Percentiles rank a stretch among this genome's conserved stretches.
phyloP scores from a whole-genome alignment of 345 rosid species.

The Citrus sp. region DNA sequence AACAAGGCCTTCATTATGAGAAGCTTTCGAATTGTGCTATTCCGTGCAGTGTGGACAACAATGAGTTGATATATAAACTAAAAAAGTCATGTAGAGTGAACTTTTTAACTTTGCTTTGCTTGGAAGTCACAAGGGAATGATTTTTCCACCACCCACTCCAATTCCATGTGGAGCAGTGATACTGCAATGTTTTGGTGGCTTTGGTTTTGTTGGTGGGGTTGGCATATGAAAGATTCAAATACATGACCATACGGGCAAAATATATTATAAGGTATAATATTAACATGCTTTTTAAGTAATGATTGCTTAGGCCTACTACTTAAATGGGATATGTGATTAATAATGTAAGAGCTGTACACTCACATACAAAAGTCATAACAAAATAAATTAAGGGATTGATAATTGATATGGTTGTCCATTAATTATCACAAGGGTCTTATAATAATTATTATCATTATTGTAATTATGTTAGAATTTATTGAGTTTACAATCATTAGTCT shows the following conservation, averaged over 20 bases:
- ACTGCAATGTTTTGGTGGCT: neutral
- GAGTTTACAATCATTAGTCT: too few species aligned
- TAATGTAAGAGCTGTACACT: neutral
- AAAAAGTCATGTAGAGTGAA: neutral
- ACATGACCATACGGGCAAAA: neutral
- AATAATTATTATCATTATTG: too few species aligned
- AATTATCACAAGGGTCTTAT: too few species aligned
- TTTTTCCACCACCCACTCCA: neutral
- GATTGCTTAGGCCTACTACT: neutral
- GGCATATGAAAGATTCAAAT: neutral
- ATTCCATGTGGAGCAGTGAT: too few species aligned
- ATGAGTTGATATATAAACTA: neutral
- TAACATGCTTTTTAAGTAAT: neutral
- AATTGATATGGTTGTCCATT: too few species aligned
- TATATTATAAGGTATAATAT: neutral
- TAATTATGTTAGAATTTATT: too few species aligned
- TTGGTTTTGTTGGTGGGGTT: neutral
- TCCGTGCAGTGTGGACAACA: neutral
- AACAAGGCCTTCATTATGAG: conserved; percentile 20
- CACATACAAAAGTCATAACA: neutral
- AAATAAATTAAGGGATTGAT: too few species aligned
- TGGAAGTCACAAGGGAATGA: conserved; percentile 15
- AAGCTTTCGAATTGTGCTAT: conserved; percentile 2
- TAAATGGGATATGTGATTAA: neutral
- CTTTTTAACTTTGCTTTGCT: conserved; percentile 19